Conservation (phyloP, 306 rosid genomes). For the Glycine tomentella region DNA sequence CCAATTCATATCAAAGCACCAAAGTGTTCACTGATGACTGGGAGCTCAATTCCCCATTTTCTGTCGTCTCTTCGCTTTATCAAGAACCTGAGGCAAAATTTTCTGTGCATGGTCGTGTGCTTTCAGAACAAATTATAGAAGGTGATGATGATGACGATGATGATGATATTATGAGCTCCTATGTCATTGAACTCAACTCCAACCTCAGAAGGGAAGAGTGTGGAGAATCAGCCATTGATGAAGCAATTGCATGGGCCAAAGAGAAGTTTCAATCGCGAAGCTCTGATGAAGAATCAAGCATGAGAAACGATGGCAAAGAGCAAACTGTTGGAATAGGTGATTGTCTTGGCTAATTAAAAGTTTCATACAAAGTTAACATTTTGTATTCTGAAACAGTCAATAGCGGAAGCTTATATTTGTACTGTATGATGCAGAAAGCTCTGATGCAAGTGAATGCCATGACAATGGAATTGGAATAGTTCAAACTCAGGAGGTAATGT, state of each 20-base stretch:
- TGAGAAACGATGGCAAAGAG: constrained; percentile 52
- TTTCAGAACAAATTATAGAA: constrained; percentile 50
- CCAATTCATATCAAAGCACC: constrained; percentile 65
- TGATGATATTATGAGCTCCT: constrained; percentile 67
- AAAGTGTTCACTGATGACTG: constrained; percentile 65
- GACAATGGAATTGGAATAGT: constrained; percentile 48
- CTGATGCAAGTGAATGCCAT: constrained; percentile 49
- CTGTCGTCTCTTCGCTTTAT: constrained; percentile 68
- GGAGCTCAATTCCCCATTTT: constrained; percentile 71
- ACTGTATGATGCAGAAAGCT: constrained; percentile 58
- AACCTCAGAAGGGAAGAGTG: constrained; percentile 68
- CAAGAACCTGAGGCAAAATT: constrained; percentile 63
- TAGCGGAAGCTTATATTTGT: constrained; percentile 35
- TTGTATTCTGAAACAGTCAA: constrained; percentile 14
- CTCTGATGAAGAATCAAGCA: constrained; percentile 34
- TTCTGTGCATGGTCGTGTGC: constrained; percentile 49
- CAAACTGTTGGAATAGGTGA: constrained; percentile 60
- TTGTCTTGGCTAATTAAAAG: constrained; percentile 34
- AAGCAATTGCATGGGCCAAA: constrained; percentile 98
- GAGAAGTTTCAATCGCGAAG: constrained; percentile 63
- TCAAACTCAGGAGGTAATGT: constrained; percentile 70
- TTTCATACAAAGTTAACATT: constrained; percentile 3
- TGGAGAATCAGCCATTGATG: constrained; percentile 71
- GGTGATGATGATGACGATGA: neutral
- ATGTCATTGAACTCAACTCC: constrained; percentile 80